Conservation (phyloP, 495 filamentous ascomycete species). For the Aspergillus asperescens region DNA sequence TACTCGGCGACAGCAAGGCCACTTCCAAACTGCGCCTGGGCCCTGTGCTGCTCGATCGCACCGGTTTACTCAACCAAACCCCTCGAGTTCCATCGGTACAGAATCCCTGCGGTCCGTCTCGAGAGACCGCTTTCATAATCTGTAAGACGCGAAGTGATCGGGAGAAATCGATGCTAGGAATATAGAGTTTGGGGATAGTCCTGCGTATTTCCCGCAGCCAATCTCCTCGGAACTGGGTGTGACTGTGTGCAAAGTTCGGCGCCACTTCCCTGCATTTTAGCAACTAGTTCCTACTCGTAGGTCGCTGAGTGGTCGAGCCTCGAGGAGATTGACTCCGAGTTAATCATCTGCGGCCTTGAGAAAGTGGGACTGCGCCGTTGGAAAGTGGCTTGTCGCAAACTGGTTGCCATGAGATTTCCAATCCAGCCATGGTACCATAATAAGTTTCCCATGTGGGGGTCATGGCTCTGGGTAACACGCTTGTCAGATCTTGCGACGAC, state of each 20-base stretch:
- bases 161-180: background rate
- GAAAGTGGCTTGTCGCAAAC: slow-evolving; percentile 6
- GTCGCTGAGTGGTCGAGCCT: background rate
- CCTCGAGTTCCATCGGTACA: slow-evolving; percentile 1
- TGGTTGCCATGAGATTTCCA: background rate
- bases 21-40: background rate
- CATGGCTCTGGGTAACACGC: background rate
- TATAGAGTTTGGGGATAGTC: background rate
- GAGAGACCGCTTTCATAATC: background rate
- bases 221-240: slow-evolving; percentile 5
- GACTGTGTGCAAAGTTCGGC: slow-evolving; percentile 6
- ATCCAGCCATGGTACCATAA: background rate
- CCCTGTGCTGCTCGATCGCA: background rate
- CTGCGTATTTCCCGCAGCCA: slow-evolving; percentile 1
- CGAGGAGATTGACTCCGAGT: background rate
- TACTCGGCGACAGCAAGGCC: background rate
- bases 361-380: slow-evolving; percentile 13
- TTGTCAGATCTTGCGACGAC: slow-evolving; percentile 2
- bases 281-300: background rate
- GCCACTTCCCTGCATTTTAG: slow-evolving; percentile 14
- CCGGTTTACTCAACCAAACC: background rate
- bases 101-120: background rate
- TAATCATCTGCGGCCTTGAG: background rate
- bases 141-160: background rate
- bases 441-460: slow-evolving; percentile 3